Evolutionary conservation across 2,329 filamentous ascomycete genomes (phyloP), one percentile per base, ranked within the genome.

Genomic region (Penicillium sp.): DNA sequence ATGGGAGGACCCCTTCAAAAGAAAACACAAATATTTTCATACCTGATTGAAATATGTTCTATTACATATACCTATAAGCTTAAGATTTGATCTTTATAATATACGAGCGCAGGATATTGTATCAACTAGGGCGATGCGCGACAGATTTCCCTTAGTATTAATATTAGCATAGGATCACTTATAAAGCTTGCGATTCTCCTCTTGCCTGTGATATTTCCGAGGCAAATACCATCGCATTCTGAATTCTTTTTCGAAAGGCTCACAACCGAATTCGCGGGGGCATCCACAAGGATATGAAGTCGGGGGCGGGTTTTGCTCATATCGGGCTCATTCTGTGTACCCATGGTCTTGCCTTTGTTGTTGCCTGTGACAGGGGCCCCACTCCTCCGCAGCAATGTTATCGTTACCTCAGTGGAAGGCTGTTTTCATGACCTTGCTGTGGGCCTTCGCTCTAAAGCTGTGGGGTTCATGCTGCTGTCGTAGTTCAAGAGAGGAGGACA

Each of bases 1-100:
- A 64, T 59, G 57, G 51, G 63, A 7, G 59, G 56, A 46, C 50
- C 51, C 48, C 6, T n/a, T 29, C n/a, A 33, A 27, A 25, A 35
- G 27, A 48, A 25, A 13, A 13, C 10, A 38, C 8, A 19, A 27
- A n/a, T n/a, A 19, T 46, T 13, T 29, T 13, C 17, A 31, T 29
- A 29, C 12, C 25, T 43, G 15, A 10, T 29, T 29, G 7, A 10
- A 9, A 38, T 2, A 19, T n/a, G 7, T 10, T 27, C 2, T 27
- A 17, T 6, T 43, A 3, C 15, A n/a, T 10, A 4, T n/a, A 1
- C 2, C 0, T 9, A 2, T 17, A 3, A 6, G 6, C 15, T 43
- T 27, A 7, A 15, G 5, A 21, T 21, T 23, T 23, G 6, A 6
- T 15, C 6, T 4, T 23, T 23, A 12, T 23, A 15, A 13, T 21